Percentiles rank a stretch among this genome's conserved stretches.
Evolutionary conservation across 768 basidiomycete genomes (phyloP).

Genomic region (Xerocomus potaroensis): DNA sequence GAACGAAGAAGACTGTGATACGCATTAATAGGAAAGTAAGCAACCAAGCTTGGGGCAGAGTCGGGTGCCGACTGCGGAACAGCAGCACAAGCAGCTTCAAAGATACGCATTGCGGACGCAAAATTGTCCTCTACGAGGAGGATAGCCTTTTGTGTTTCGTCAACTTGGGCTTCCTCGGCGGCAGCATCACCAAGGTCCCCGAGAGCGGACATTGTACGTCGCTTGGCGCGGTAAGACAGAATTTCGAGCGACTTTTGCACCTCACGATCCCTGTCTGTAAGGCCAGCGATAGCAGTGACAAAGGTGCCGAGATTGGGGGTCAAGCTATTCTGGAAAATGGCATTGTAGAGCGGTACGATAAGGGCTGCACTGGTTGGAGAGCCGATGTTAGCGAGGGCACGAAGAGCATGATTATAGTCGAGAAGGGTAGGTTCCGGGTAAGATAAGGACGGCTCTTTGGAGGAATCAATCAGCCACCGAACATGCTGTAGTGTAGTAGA

Average conservation of each 20-base stretch:
- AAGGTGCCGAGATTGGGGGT: slow-evolving; percentile 65
- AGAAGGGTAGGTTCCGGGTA: slow-evolving; percentile 36
- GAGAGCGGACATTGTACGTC: slow-evolving; percentile 17
- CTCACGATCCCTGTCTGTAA: slow-evolving; percentile 67
- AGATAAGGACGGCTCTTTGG: slow-evolving; percentile 26
- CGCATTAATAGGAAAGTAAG: slow-evolving; percentile 31
- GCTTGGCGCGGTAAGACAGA: slow-evolving; percentile 41
- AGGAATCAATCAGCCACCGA: slow-evolving; percentile 32
- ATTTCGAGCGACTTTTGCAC: slow-evolving; percentile 43
- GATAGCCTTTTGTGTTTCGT: slow-evolving; percentile 35
- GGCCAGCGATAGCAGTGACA: slow-evolving; percentile 50
- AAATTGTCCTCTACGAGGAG: slow-evolving; percentile 69
- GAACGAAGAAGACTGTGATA: slow-evolving; percentile 59
- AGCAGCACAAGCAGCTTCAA: slow-evolving; percentile 50
- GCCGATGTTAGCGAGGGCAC: slow-evolving; percentile 41
- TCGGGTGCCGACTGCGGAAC: slow-evolving; percentile 17
- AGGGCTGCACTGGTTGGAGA: slow-evolving; percentile 45
- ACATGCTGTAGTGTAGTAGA: slow-evolving; percentile 11
- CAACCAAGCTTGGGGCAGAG: slow-evolving; percentile 11
- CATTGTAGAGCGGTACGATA: slow-evolving; percentile 66
- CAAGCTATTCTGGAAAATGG: slow-evolving; percentile 59
- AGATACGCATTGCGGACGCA: slow-evolving; percentile 64
- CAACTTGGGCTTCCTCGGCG: slow-evolving; percentile 14
- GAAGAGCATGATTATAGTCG: slow-evolving; percentile 61
- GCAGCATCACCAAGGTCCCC: slow-evolving; percentile 2